These are phyloP conservation scores for Tagetes patula DNA, from an alignment of 129 eudicot species.

Conservation along the genomic window DNA sequence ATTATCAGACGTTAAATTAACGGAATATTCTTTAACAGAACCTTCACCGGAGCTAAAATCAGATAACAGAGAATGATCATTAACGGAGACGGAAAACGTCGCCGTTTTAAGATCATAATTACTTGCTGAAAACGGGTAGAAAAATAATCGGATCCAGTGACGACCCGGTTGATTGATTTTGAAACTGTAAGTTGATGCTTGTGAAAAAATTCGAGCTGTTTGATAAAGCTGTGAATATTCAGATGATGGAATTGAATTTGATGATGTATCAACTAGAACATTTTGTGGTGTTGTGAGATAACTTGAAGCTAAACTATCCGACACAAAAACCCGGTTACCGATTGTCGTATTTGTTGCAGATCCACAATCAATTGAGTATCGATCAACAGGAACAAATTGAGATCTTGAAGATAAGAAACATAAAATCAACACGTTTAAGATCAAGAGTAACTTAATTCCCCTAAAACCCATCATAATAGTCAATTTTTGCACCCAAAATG, in stretches of 20 bases:
- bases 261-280: constrained; percentile 49
- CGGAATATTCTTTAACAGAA: constrained; percentile 53
- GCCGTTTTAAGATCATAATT: constrained; percentile 55
- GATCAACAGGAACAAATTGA: constrained; percentile 59
- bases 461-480: constrained; percentile 40
- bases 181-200: constrained; percentile 50
- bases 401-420: constrained; percentile 27
- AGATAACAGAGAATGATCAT: constrained; percentile 45
- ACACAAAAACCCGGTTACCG: constrained; percentile 48
- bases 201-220: constrained; percentile 70
- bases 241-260: constrained; percentile 49
- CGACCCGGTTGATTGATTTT: constrained; percentile 66
- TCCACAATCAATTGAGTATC: constrained; percentile 72
- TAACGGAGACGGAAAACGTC: constrained; percentile 59
- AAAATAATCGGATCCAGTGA: constrained; percentile 81
- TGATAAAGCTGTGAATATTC: constrained; percentile 48
- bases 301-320: constrained; percentile 68
- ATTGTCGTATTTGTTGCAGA: constrained; percentile 54
- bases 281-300: constrained; percentile 64
- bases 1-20: constrained; percentile 41
- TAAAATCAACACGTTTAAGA: constrained; percentile 37
- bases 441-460: constrained; percentile 27
- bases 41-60: constrained; percentile 39
- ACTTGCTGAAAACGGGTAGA: constrained; percentile 56
- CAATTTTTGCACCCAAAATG: background rate